phyloP scores from a whole-genome alignment of 2,329 filamentous ascomycete species.

The Talaromyces atroroseus region DNA sequence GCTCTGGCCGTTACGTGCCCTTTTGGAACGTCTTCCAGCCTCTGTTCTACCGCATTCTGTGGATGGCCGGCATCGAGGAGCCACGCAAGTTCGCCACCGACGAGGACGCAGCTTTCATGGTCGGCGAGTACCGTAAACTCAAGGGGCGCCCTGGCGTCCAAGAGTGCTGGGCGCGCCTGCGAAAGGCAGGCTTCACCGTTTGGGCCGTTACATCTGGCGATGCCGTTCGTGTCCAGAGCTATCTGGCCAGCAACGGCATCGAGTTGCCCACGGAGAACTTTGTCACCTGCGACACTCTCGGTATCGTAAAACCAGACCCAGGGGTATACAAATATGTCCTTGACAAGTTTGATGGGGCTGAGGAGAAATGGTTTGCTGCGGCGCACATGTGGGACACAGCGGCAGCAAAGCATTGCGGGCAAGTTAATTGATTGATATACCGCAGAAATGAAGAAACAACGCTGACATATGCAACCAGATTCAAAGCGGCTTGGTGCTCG shows the following conservation, averaged over 20 bases:
- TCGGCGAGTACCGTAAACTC: conserved; percentile 31
- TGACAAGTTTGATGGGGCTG: conserved; percentile 34
- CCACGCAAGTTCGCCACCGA: conserved; percentile 37
- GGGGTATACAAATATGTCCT: conserved; percentile 44
- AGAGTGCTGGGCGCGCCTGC: conserved; percentile 38
- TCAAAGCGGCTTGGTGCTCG: conserved; percentile 51
- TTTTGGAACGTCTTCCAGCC: conserved; percentile 38
- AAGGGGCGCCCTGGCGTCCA: conserved; percentile 30
- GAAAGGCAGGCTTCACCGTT: conserved; percentile 45
- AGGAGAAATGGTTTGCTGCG: conserved; percentile 52
- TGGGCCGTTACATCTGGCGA: conserved; percentile 54
- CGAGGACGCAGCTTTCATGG: conserved; percentile 33
- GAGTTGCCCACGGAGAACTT: conserved; percentile 49
- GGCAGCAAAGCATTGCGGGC: conserved; percentile 46
- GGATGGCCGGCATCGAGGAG: conserved; percentile 35
- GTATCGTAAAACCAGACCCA: conserved; percentile 48
- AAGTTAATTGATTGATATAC: background rate
- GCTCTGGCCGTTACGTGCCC: conserved; percentile 36
- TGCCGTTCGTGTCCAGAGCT: conserved; percentile 45
- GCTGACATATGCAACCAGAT: conserved; percentile 15
- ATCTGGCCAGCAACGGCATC: conserved; percentile 46
- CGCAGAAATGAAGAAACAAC: background rate
- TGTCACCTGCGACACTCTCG: conserved; percentile 46
- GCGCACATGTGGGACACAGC: conserved; percentile 58
- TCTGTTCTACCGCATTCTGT: conserved; percentile 42